phyloP scores from a whole-genome alignment of 2,329 filamentous ascomycete species.

The Colletotrichum nymphaeae region DNA sequence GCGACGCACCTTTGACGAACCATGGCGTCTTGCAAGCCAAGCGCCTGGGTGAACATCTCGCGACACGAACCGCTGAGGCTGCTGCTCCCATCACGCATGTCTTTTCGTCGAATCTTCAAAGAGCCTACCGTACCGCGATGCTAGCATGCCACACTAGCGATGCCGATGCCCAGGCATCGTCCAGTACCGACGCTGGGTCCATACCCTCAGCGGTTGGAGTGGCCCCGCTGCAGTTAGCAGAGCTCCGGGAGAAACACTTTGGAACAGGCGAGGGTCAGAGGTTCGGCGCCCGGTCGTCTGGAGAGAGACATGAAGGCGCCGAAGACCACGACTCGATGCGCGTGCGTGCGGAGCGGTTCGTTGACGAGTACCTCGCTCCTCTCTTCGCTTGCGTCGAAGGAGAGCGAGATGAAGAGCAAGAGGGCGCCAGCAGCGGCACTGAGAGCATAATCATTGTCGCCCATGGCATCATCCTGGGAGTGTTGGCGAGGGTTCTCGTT shows the following conservation, averaged over 20 bases:
- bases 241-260: slow-evolving; percentile 80
- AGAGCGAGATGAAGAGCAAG: slow-evolving; percentile 4
- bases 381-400: slow-evolving; percentile 47
- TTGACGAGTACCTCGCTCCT: slow-evolving; percentile 72
- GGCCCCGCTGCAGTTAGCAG: slow-evolving; percentile 52
- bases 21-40: slow-evolving; percentile 86
- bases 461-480: slow-evolving; percentile 83
- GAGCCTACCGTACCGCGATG: slow-evolving; percentile 78
- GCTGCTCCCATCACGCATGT: slow-evolving; percentile 65
- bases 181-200: background rate
- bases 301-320: slow-evolving; percentile 56
- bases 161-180: slow-evolving; percentile 55
- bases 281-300: slow-evolving; percentile 51
- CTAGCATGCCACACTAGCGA: slow-evolving; percentile 58
- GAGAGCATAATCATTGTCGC: slow-evolving; percentile 74
- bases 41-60: slow-evolving; percentile 74
- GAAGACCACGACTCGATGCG: slow-evolving; percentile 78
- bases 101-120: slow-evolving; percentile 82
- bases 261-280: slow-evolving; percentile 76
- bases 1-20: slow-evolving; percentile 83
- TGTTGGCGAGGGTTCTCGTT: slow-evolving; percentile 69
- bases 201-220: slow-evolving; percentile 35
- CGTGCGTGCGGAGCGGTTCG: slow-evolving; percentile 71
- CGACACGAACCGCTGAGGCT: slow-evolving; percentile 41
- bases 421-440: background rate